These are phyloP conservation scores for Ustilago nuda DNA, from an alignment of 1,284 basidiomycete genomes.

Conservation along the genomic window DNA sequence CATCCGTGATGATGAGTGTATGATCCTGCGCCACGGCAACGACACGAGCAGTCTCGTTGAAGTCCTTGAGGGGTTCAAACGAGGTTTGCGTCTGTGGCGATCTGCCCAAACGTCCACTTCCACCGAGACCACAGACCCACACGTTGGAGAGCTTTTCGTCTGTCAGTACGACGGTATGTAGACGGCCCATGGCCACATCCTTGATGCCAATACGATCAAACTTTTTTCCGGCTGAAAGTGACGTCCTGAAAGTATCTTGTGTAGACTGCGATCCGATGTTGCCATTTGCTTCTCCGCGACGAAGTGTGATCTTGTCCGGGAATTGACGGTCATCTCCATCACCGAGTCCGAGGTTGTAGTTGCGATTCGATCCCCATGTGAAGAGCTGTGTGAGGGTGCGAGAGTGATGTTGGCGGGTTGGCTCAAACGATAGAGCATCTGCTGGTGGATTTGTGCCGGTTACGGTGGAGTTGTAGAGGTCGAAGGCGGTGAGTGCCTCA, in stretches of 20 bases:
- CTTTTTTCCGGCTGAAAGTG: conserved; percentile 48
- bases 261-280: conserved; percentile 15
- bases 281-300: conserved; percentile 3
- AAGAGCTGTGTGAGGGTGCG: conserved; percentile 74
- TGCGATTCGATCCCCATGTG: conserved; percentile 89
- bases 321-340: conserved; percentile 82
- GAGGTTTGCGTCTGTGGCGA: conserved; percentile 83
- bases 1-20: conserved; percentile 83
- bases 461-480: conserved; percentile 81
- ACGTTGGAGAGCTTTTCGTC: conserved; percentile 63
- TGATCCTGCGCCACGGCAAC: conserved; percentile 94
- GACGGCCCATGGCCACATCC: conserved; percentile 62
- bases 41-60: conserved; percentile 71
- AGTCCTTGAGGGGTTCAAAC: conserved; percentile 76
- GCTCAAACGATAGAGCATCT: conserved; percentile 35
- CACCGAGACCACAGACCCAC: conserved; percentile 64
- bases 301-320: conserved; percentile 82
- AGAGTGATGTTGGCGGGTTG: conserved; percentile 22
- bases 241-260: conserved; percentile 22
- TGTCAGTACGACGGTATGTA: conserved; percentile 65
- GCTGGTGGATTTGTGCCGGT: conserved; percentile 58
- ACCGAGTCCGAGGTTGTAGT: conserved; percentile 78
- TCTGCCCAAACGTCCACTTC: conserved; percentile 74
- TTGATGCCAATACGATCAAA: conserved; percentile 60
- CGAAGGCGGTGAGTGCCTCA: conserved; percentile 92